These are phyloP conservation scores for Musa beccarii DNA, from an alignment of 176 grass and related monocot species.

Conservation along the genomic window DNA sequence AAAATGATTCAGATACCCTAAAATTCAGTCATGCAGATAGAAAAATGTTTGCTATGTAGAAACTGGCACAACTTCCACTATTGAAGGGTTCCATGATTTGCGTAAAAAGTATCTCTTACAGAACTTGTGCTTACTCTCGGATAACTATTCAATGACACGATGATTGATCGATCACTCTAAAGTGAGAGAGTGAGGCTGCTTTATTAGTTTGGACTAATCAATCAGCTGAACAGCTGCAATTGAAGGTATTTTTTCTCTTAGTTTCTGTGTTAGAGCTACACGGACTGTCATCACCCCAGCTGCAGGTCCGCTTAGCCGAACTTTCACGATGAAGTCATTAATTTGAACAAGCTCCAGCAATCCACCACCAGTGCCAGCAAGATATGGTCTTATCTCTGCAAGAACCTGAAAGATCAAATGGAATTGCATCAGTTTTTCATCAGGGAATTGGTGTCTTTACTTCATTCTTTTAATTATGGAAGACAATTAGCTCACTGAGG, in stretches of 20 bases:
- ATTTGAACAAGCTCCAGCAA: slow-evolving; percentile 67
- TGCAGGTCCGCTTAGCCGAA: slow-evolving; percentile 68
- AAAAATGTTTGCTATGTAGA: background rate
- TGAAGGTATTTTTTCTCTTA: slow-evolving; percentile 90
- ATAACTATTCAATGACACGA: background rate
- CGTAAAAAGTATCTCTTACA: background rate
- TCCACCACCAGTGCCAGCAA: slow-evolving; percentile 81
- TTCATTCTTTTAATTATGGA: background rate
- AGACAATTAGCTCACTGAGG: background rate
- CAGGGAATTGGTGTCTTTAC: background rate
- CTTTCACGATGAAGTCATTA: slow-evolving; percentile 50
- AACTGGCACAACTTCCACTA: background rate
- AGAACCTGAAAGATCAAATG: slow-evolving; percentile 45
- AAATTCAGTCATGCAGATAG: too few species aligned
- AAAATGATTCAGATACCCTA: too few species aligned
- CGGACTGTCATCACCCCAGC: slow-evolving; percentile 89
- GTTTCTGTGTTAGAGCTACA: slow-evolving; percentile 79
- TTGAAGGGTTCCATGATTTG: background rate
- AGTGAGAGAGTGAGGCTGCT: background rate
- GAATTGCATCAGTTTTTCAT: background rate
- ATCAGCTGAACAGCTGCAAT: slow-evolving; percentile 82
- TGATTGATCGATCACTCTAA: background rate
- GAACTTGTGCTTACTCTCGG: background rate
- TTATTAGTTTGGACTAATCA: slow-evolving; percentile 34
- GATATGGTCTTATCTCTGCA: slow-evolving; percentile 92